Evolutionary conservation across 176 grass and related monocot species (phyloP).

Genomic region (barley (Hordeum vulgare)): MorexV3_pseudomolecules_assembly NC_058523.1:433091867-433092366

Average conservation of each 20-base stretch:
- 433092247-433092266: background rate
- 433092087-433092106: background rate
- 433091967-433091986: constrained; percentile 2
- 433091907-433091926: background rate
- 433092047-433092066: background rate
- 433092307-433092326: background rate
- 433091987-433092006: background rate
- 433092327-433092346: background rate
- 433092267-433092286: background rate
- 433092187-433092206: background rate
- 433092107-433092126: constrained; percentile 25
- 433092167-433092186: background rate
- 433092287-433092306: background rate
- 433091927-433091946: background rate
- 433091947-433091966: background rate
- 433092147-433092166: background rate
- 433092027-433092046: background rate
- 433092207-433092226: background rate
- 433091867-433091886: too few species aligned
- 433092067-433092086: background rate
- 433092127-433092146: background rate
- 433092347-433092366: background rate
- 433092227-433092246: background rate
- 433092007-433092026: constrained; percentile 3
- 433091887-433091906: too few species aligned